phyloP scores from a whole-genome alignment of 306 rosid species.

The Biancaea sappan region DNA sequence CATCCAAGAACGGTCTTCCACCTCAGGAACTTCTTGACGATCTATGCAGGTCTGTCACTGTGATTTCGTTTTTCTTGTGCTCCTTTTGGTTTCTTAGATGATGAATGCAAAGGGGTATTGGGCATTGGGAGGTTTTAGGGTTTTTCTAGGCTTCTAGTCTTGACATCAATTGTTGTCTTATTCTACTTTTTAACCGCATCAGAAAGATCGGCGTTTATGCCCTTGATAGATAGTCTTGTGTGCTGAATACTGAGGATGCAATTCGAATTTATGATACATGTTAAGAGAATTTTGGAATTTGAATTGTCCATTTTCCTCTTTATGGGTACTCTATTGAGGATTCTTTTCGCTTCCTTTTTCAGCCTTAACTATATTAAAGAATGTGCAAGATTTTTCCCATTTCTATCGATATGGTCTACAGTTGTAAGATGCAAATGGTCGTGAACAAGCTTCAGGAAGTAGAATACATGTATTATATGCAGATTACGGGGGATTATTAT shows the following conservation, averaged over 20 bases:
- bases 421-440: background rate
- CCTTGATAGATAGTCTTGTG: background rate
- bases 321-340: background rate
- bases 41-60: conserved; percentile 72
- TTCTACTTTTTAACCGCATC: background rate
- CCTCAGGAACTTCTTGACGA: conserved; percentile 93
- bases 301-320: background rate
- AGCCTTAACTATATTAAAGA: background rate
- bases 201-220: background rate
- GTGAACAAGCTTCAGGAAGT: conserved; percentile 13
- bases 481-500: background rate
- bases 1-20: conserved; percentile 77
- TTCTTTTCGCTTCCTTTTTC: no score
- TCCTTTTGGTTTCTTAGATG: conserved; percentile 30
- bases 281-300: background rate
- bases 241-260: background rate
- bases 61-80: background rate
- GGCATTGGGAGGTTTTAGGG: background rate
- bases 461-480: background rate
- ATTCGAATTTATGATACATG: background rate
- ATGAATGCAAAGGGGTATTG: background rate
- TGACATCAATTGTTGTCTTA: background rate
- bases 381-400: background rate
- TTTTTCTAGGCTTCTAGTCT: background rate
- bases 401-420: background rate